These are phyloP conservation scores for Raffaelea ambrosiae DNA, from an alignment of 2,329 filamentous ascomycete genomes.

Conservation along the genomic window DNA sequence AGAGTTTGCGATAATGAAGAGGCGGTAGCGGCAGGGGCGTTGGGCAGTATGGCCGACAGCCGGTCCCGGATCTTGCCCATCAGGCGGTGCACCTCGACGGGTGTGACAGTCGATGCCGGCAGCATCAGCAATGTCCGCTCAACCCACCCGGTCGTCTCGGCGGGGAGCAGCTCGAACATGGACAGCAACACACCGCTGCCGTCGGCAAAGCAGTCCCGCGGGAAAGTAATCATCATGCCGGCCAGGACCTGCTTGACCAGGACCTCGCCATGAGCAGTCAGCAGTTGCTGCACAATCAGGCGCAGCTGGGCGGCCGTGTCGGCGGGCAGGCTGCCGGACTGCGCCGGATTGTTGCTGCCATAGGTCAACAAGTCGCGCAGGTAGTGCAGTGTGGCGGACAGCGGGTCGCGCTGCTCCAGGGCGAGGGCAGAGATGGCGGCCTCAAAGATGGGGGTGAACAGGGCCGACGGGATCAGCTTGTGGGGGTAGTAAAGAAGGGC, in stretches of 20 bases:
- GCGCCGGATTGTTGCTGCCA: slow-evolving; percentile 65
- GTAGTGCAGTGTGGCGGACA: slow-evolving; percentile 88
- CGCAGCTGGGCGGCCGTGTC: slow-evolving; percentile 62
- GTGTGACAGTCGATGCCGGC: slow-evolving; percentile 71
- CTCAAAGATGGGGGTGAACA: slow-evolving; percentile 77
- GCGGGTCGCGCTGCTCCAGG: slow-evolving; percentile 82
- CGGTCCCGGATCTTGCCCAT: slow-evolving; percentile 73
- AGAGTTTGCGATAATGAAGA: neutral
- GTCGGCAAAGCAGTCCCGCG: slow-evolving; percentile 89
- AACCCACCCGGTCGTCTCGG: slow-evolving; percentile 73
- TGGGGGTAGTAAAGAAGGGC: slow-evolving; percentile 88
- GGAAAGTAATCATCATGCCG: slow-evolving; percentile 99
- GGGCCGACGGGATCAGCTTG: slow-evolving; percentile 67
- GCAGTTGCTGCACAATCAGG: slow-evolving; percentile 62
- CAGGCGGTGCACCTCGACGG: slow-evolving; percentile 71
- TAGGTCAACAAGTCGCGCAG: slow-evolving; percentile 86
- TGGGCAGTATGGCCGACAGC: slow-evolving; percentile 3
- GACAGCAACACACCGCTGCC: slow-evolving; percentile 86
- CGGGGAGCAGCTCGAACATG: slow-evolving; percentile 78
- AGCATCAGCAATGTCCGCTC: slow-evolving; percentile 76
- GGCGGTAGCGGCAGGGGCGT: neutral
- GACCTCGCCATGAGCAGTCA: slow-evolving; percentile 61
- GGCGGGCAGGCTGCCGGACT: slow-evolving; percentile 45
- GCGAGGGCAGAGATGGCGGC: slow-evolving; percentile 81
- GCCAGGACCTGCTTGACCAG: slow-evolving; percentile 85